Conservation (phyloP, 2,329 filamentous ascomycete genomes). For the Aspergillus sp. region DNA sequence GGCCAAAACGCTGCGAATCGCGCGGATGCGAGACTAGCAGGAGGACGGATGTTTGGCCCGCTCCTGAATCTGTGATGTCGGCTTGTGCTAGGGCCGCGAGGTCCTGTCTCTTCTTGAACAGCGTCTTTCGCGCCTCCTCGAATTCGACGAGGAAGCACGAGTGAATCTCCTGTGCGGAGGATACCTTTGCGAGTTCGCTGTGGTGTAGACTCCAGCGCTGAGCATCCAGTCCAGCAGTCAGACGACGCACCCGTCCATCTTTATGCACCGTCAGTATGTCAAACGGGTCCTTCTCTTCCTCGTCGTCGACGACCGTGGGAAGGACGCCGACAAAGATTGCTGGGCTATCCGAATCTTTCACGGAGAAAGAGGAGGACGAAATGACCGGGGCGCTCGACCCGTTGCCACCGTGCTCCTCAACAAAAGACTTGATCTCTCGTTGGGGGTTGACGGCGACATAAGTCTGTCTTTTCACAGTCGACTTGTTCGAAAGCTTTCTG, state of each 20-base stretch:
- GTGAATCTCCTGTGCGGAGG: conserved; percentile 29
- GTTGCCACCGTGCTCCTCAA: conserved; percentile 45
- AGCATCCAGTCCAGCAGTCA: conserved; percentile 40
- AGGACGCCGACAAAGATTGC: conserved; percentile 39
- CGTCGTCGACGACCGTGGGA: conserved; percentile 24
- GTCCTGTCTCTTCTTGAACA: conserved; percentile 42
- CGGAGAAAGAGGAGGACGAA: conserved; percentile 37
- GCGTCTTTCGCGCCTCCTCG: conserved; percentile 40
- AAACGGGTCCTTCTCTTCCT: conserved; percentile 30
- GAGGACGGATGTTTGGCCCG: conserved; percentile 35
- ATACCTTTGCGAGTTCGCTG: conserved; percentile 30
- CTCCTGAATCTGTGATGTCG: conserved; percentile 25
- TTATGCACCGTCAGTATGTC: conserved; percentile 44
- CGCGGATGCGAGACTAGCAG: conserved; percentile 41
- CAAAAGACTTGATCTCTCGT: conserved; percentile 54
- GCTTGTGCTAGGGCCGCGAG: conserved; percentile 37
- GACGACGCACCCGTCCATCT: conserved; percentile 42
- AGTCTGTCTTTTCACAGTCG: conserved; percentile 52
- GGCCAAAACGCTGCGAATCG: conserved; percentile 24
- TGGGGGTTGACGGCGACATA: conserved; percentile 54
- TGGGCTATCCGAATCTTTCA: conserved; percentile 38
- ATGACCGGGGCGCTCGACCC: conserved; percentile 34
- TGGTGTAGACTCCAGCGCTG: conserved; percentile 41
- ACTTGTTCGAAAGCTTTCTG: conserved; percentile 46
- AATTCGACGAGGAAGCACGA: conserved; percentile 40